These are phyloP conservation scores for Pseudotsuga menziesii DNA, from an alignment of 75 land plant genomes.

Conservation along the genomic window DNA sequence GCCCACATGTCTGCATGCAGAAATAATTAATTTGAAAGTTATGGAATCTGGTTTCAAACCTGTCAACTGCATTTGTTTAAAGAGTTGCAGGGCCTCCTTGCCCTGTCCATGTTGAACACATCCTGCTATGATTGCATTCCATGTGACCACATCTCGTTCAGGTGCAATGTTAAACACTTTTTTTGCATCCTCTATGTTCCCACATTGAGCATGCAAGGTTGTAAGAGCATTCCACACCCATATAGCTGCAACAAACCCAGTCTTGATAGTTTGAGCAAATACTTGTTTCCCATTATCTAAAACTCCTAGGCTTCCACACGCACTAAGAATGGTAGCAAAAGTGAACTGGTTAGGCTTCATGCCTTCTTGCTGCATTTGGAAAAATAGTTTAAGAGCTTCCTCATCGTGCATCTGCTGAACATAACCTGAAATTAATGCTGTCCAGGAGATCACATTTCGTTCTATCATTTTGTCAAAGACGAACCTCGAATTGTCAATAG, in stretches of 20 bases:
- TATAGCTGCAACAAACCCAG: neutral
- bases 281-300: slow-evolving; percentile 24
- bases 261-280: slow-evolving; percentile 1
- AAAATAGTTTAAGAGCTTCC: slow-evolving; percentile 51
- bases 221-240: slow-evolving; percentile 15
- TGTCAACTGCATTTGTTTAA: slow-evolving; percentile 19
- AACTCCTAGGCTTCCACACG: slow-evolving; percentile 41
- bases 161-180: slow-evolving; percentile 45
- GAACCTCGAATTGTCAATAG: slow-evolving; percentile 46
- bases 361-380: slow-evolving; percentile 35
- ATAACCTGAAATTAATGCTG: slow-evolving; percentile 64
- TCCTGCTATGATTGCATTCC: slow-evolving; percentile 45
- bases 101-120: slow-evolving; percentile 15
- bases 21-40: slow-evolving; percentile 2
- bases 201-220: slow-evolving; percentile 33
- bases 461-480: slow-evolving; percentile 41
- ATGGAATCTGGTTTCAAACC: slow-evolving; percentile 16
- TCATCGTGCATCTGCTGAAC: slow-evolving; percentile 58
- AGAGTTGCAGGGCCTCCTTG: slow-evolving; percentile 25
- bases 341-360: slow-evolving; percentile 51
- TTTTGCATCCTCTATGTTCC: slow-evolving; percentile 29
- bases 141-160: slow-evolving; percentile 29
- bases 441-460: slow-evolving; percentile 64
- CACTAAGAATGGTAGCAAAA: slow-evolving; percentile 38
- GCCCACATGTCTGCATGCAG: slow-evolving; percentile 10